Percentiles rank a stretch among this genome's conserved stretches.
Conservation (phyloP, 768 basidiomycete species). For the Russula compacta region DNA sequence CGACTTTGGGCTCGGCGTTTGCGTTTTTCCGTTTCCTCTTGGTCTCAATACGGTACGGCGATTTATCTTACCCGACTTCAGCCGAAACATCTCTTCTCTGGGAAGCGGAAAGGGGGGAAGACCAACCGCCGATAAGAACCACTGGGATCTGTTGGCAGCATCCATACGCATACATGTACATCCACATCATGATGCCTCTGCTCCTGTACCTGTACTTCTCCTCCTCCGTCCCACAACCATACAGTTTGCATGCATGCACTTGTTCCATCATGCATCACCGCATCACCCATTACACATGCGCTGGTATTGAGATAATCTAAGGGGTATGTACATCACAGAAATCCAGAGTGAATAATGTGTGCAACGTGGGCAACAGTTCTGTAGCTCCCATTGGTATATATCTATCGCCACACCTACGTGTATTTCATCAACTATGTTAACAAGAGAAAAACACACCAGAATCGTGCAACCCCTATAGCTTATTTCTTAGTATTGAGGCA, state of each 20-base stretch:
- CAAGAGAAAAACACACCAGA: background rate
- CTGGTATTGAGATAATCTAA: slow-evolving; percentile 1
- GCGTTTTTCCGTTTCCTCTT: background rate
- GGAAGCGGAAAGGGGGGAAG: slow-evolving; percentile 80
- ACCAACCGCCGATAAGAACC: slow-evolving; percentile 56
- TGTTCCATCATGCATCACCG: background rate
- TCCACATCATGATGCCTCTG: background rate
- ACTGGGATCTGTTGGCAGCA: background rate
- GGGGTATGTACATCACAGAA: slow-evolving; percentile 2
- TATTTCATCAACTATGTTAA: background rate
- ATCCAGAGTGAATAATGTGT: background rate
- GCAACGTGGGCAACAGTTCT: background rate
- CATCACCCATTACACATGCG: background rate
- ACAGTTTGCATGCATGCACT: background rate
- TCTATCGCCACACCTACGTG: background rate
- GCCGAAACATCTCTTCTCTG: slow-evolving; percentile 83
- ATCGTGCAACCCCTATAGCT: background rate
- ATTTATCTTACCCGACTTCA: slow-evolving; percentile 25
- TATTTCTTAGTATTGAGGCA: no score
- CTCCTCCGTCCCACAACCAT: no score
- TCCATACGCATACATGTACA: background rate
- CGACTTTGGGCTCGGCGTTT: background rate
- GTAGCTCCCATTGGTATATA: background rate
- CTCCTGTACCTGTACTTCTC: background rate
- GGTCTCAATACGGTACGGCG: slow-evolving; percentile 1